Base-by-base conservation (phyloP, 2,329 filamentous ascomycete genomes). In the Ophiostoma perfectum region DNA sequence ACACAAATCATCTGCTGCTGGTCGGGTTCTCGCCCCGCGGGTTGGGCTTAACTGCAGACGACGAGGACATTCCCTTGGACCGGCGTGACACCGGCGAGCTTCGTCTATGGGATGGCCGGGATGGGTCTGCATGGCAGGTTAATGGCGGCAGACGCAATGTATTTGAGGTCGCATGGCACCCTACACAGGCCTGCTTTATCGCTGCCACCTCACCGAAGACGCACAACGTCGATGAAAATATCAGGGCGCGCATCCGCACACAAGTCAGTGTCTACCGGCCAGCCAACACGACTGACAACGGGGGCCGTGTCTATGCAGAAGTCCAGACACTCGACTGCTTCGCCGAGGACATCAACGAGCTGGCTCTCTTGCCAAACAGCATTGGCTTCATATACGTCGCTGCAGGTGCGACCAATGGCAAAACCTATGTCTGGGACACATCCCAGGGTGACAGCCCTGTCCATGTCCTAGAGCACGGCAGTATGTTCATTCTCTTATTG, bases 81-180 rank as follows among this genome's bases (percentile, higher is more conserved):
- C 83, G 84, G 72, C 74, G 73, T n/a, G 81, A 85, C 65, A 82
- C 85, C 0, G 87, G 87, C 9, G 86, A 88, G 73, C 81, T 89
- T 3, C 83, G 83, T 55, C 75, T 89, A 1, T 89, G 86, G 85
- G 80, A 89, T 73, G 81, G 83, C 0, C 67, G 75, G 0, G 78
- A 77, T 1, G 78, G 79, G 9, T 74, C 78, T 9, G 78, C 80
- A 62, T 77, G 87, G 62, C 79, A 78, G 4, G 79, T 89, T 3
- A 76, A 80, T 27, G 82, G 83, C 3, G 82, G 81, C 0, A 82
- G 81, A 0, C 81, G 85, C 63, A 89, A 89, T 68, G 84, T 88
- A 1, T 89, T 89, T 62, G 87, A 89, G 72, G 83, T 88, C 1
- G 78, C 81, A 0, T 89, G 87, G 87, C 87, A 89, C 73, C 86